These are phyloP conservation scores for Fusarium tricinctum DNA, from an alignment of 2,329 filamentous ascomycete species.

Conservation along the genomic window DNA sequence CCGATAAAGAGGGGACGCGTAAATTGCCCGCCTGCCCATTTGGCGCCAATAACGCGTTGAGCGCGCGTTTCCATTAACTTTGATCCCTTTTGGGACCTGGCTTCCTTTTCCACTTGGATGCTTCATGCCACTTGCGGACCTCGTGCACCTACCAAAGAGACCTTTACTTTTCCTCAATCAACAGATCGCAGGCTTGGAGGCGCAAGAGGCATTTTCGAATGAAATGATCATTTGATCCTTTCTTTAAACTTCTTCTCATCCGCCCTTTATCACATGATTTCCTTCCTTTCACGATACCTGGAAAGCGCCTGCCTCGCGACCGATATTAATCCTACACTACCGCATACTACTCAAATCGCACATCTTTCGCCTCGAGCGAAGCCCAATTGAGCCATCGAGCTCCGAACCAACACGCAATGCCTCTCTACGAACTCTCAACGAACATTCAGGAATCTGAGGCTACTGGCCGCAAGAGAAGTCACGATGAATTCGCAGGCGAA, in stretches of 20 bases:
- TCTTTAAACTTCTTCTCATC: constrained; percentile 10
- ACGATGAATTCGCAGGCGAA: constrained; percentile 60
- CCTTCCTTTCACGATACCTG: constrained; percentile 18
- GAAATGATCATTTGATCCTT: constrained; percentile 18
- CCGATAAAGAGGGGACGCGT: constrained; percentile 17
- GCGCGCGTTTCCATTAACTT: constrained; percentile 48
- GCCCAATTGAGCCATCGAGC: constrained; percentile 12
- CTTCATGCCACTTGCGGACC: constrained; percentile 39
- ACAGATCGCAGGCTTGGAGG: background rate
- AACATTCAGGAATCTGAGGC: constrained; percentile 63
- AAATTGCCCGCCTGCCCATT: constrained; percentile 39
- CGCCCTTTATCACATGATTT: constrained; percentile 29
- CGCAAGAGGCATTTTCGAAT: background rate
- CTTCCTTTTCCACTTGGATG: constrained; percentile 35
- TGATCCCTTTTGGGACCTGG: constrained; percentile 25
- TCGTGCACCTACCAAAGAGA: constrained; percentile 17
- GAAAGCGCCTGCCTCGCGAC: constrained; percentile 15
- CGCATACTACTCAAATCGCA: background rate
- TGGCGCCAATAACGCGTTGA: constrained; percentile 53
- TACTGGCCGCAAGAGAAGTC: constrained; percentile 61
- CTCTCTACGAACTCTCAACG: constrained; percentile 62
- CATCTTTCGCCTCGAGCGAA: constrained; percentile 3
- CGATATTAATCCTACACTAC: constrained; percentile 7
- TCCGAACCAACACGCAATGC: constrained; percentile 55
- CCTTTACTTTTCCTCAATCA: constrained; percentile 17